Conservation (phyloP, 768 basidiomycete species). For the Russula griseocarnosa region DNA sequence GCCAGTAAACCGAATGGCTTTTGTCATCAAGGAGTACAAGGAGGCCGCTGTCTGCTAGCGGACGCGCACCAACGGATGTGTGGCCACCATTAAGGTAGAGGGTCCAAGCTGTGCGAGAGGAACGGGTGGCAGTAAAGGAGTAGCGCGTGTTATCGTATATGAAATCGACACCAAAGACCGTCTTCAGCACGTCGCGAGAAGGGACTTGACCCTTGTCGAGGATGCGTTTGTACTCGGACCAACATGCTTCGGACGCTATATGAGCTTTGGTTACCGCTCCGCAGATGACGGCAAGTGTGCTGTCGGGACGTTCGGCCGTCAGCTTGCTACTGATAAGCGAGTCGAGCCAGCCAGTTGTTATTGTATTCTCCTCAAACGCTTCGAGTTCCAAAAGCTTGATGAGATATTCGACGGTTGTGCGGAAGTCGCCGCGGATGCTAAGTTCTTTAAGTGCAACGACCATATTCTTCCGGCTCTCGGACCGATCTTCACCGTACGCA, state of each 20-base stretch:
- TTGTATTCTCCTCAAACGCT: conserved; percentile 94
- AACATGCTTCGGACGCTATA: conserved; percentile 83
- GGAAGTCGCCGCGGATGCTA: conserved; percentile 97
- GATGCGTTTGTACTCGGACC: conserved; percentile 89
- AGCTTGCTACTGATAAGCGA: conserved; percentile 95
- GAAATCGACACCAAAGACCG: conserved; percentile 94
- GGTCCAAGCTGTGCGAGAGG: conserved; percentile 85
- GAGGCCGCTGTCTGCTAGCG: conserved; percentile 92
- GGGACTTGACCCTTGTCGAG: conserved; percentile 99
- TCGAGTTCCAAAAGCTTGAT: conserved; percentile 96
- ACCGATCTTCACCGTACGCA: conserved; percentile 94
- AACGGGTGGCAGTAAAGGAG: conserved; percentile 91
- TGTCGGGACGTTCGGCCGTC: conserved; percentile 94
- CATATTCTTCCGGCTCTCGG: conserved; percentile 98
- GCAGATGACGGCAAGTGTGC: conserved; percentile 89
- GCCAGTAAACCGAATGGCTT: conserved; percentile 97
- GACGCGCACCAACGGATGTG: conserved; percentile 86
- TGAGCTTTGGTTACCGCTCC: conserved; percentile 96
- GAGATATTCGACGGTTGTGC: conserved; percentile 97
- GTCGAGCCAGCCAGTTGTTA: conserved; percentile 99
- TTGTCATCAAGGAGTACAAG: conserved; percentile 88
- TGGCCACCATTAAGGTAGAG: conserved; percentile 95
- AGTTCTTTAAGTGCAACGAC: conserved; percentile 97
- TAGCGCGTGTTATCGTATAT: conserved; percentile 96
- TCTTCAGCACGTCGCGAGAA: conserved; percentile 89